Evolutionary conservation across 441 rosid species (phyloP).

Genomic region (Bruguiera hainesii): DNA sequence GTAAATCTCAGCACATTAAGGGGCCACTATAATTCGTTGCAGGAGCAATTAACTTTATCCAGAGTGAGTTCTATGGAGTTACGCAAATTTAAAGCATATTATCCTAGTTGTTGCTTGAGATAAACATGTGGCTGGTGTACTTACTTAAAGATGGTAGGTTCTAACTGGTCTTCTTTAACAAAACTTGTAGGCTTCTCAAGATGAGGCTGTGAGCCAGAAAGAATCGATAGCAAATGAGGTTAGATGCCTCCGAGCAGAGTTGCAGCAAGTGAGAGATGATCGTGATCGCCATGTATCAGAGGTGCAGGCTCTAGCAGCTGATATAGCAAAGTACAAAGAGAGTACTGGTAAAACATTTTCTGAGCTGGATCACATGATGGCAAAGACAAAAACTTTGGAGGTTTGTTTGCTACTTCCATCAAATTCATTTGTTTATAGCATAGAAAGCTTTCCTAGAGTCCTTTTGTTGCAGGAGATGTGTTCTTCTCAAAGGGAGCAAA

Average conservation of each 20-base stretch:
- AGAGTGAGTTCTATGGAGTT: slow-evolving; percentile 44
- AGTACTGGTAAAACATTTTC: slow-evolving; percentile 66
- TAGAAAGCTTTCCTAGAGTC: slow-evolving; percentile 11
- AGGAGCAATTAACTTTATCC: slow-evolving; percentile 69
- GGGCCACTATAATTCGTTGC: slow-evolving; percentile 79
- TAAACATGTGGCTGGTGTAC: not conserved
- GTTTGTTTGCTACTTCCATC: slow-evolving; percentile 33
- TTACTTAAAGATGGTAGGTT: no score
- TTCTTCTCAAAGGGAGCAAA: slow-evolving; percentile 72
- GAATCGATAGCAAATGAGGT: slow-evolving; percentile 64
- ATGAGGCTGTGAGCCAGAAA: slow-evolving; percentile 69
- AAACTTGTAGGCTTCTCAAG: slow-evolving; percentile 58
- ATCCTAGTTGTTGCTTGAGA: not conserved
- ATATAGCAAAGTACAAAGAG: slow-evolving; percentile 61
- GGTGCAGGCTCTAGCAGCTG: slow-evolving; percentile 59
- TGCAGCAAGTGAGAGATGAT: slow-evolving; percentile 84
- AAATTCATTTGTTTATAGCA: not conserved
- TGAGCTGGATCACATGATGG: slow-evolving; percentile 59
- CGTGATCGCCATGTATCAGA: slow-evolving; percentile 67
- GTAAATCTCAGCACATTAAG: slow-evolving; percentile 82
- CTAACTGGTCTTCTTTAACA: not conserved
- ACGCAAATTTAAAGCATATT: not conserved
- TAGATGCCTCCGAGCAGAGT: slow-evolving; percentile 65
- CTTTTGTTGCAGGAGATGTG: slow-evolving; percentile 63
- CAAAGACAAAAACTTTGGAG: slow-evolving; percentile 71